These are phyloP conservation scores for Moniliella sp. DNA, from an alignment of 1,284 basidiomycete genomes.

Conservation along the genomic window DNA sequence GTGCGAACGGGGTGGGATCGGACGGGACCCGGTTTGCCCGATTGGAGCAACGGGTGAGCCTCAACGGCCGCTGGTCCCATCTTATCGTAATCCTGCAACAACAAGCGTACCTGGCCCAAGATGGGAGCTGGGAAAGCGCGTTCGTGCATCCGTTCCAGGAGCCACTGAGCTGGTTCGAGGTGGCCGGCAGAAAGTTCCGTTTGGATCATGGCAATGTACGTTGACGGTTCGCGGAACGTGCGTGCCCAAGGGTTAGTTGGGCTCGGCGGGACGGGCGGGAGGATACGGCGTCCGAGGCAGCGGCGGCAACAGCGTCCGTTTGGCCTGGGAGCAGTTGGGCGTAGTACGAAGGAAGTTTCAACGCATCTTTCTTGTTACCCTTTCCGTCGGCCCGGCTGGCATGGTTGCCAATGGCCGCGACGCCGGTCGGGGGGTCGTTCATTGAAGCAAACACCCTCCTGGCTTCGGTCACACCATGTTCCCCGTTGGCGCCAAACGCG, in stretches of 20 bases:
- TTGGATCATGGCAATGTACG: constrained; percentile 82
- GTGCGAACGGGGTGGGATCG: too few species aligned
- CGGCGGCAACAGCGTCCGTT: neutral
- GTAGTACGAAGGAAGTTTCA: too few species aligned
- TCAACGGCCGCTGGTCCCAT: too few species aligned
- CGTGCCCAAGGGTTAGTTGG: neutral
- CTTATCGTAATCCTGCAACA: too few species aligned
- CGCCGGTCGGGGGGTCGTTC: constrained; percentile 63
- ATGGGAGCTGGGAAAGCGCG: constrained; percentile 40
- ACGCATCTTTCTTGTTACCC: too few species aligned
- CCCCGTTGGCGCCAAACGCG: constrained; percentile 46
- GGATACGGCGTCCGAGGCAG: neutral
- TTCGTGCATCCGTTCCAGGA: constrained; percentile 54
- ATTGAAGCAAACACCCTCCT: constrained; percentile 56
- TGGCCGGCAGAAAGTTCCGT: constrained; percentile 65
- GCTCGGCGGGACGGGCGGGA: neutral
- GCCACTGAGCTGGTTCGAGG: constrained; percentile 46
- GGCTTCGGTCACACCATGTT: constrained; percentile 37
- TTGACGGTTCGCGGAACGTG: constrained; percentile 1
- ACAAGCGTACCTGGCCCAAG: too few species aligned
- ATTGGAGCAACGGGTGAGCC: too few species aligned
- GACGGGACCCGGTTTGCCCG: too few species aligned
- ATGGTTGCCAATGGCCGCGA: constrained; percentile 75
- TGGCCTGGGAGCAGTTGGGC: too few species aligned
- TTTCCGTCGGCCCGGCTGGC: constrained; percentile 37